Percentiles rank a stretch among this genome's conserved stretches.
Conservation (phyloP, 1,139 yeast species). For the Pneumocystis murina region DNA sequence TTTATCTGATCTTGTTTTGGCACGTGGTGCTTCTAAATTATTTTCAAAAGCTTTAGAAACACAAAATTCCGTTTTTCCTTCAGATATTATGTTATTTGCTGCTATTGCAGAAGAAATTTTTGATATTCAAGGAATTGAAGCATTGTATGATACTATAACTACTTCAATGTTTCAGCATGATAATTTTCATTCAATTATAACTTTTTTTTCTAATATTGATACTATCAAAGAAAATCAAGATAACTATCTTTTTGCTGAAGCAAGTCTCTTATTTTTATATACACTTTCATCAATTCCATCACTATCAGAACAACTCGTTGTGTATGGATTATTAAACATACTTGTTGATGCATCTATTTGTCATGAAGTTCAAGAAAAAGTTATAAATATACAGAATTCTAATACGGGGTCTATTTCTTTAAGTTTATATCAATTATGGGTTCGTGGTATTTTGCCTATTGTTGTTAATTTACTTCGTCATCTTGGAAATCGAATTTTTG, state of each 20-base stretch:
- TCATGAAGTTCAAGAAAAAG: neutral
- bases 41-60: neutral
- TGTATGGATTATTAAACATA: neutral
- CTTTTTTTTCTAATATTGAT: neutral
- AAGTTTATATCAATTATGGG: slow-evolving; percentile 59
- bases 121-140: neutral
- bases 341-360: neutral
- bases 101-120: neutral
- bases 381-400: neutral
- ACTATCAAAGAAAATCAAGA: neutral
- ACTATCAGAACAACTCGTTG: neutral
- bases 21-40: neutral
- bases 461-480: slow-evolving; percentile 44
- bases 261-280: neutral
- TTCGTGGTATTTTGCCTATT: slow-evolving; percentile 62
- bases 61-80: neutral
- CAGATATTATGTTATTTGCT: neutral
- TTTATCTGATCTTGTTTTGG: neutral
- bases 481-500: slow-evolving; percentile 47
- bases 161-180: neutral
- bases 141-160: neutral
- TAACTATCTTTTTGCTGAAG: neutral
- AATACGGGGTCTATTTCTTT: neutral
- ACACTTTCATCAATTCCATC: neutral
- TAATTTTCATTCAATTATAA: neutral